A percentile compares a stretch with the other conserved stretches of the same genome.
Evolutionary conservation across 108 stramenopile genomes (phyloP).

Genomic region (Nitzschia inconspicua): DNA sequence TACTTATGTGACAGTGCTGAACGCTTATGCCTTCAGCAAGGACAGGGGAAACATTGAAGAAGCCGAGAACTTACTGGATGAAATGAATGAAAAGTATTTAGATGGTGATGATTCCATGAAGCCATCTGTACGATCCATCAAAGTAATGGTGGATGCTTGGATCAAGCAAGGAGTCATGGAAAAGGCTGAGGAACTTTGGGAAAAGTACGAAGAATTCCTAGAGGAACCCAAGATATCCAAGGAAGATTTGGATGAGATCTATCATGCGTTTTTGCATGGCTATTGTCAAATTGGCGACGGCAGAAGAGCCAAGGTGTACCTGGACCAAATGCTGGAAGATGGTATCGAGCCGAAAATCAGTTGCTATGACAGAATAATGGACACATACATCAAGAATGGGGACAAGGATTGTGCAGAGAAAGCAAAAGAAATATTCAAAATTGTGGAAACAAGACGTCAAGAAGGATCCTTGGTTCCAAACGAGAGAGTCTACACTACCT

Average conservation of each 20-base stretch:
- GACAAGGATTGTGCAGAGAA: constrained; percentile 26
- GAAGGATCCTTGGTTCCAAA: constrained; percentile 45
- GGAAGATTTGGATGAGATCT: constrained; percentile 32
- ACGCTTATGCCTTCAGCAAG: constrained; percentile 52
- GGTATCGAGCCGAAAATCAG: constrained; percentile 25
- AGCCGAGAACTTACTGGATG: constrained; percentile 55
- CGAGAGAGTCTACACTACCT: constrained; percentile 58
- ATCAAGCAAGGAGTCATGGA: constrained; percentile 26
- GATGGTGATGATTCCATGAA: constrained; percentile 47
- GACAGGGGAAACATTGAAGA: constrained; percentile 32
- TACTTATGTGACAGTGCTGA: constrained; percentile 42
- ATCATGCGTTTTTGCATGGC: constrained; percentile 32
- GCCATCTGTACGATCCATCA: constrained; percentile 29
- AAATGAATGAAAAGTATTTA: constrained; percentile 50
- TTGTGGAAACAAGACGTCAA: constrained; percentile 45
- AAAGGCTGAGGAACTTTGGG: constrained; percentile 28
- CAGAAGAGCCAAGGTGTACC: constrained; percentile 20
- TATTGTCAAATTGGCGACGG: constrained; percentile 21
- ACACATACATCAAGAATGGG: constrained; percentile 20
- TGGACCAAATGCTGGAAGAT: constrained; percentile 36
- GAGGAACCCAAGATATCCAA: constrained; percentile 7
- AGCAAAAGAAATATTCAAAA: constrained; percentile 44
- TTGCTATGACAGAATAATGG: constrained; percentile 41
- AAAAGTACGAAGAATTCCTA: constrained; percentile 31
- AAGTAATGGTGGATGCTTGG: constrained; percentile 51